Base-by-base conservation (phyloP, 2,329 filamentous ascomycete genomes). In the Colletotrichum tamarilloi region DNA sequence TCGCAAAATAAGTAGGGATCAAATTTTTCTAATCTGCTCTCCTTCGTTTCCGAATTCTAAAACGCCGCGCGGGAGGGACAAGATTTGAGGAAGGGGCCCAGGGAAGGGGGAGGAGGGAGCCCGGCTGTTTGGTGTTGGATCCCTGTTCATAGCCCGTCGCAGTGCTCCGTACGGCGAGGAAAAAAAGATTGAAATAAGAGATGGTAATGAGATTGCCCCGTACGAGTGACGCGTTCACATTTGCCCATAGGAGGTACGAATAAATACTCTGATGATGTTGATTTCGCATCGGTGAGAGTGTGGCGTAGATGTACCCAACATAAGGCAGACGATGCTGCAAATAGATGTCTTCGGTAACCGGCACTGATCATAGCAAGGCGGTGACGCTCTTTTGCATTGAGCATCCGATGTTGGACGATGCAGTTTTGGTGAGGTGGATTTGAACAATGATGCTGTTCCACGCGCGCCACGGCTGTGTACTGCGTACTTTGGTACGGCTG, bases 91-190 rank as follows among this genome's bases (percentile, higher is more conserved):
- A 49, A 49, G 42, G 42, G 42, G 42, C 3, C 19, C 42, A 49
- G 58, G 11, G 57, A 24, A 59, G 64, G 67, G 67, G 67, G 57
- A 35, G 67, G 67, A 69, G 59, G 67, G 59, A 69, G 60, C 67
- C 59, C 59, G 11, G 32, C 16, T 49, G 42, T 49, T 57, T 46
- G n/a, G 42, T 22, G 30, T 52, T 35, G 42, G 65, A 49, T 52
- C 56, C 42, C 56, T 63, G 58, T 19, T 28, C 32, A 38, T 35
- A 14, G 32, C 67, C 53, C 32, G 59, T 24, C 38, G 26, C 35
- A 26, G 58, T 16, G 28, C 35, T 35, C 32, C 32, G 32, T 35
- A 35, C 32, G 32, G 32, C 1, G 11, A 22, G 49, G 28, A 4
- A 5, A 52, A 24, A 58, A 24, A 19, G 52, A 49, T 49, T 49